Percentiles rank a stretch among this genome's conserved stretches.
Evolutionary conservation across 495 filamentous ascomycete genomes (phyloP).

Genomic region (Trypethelium eluteriae): DNA sequence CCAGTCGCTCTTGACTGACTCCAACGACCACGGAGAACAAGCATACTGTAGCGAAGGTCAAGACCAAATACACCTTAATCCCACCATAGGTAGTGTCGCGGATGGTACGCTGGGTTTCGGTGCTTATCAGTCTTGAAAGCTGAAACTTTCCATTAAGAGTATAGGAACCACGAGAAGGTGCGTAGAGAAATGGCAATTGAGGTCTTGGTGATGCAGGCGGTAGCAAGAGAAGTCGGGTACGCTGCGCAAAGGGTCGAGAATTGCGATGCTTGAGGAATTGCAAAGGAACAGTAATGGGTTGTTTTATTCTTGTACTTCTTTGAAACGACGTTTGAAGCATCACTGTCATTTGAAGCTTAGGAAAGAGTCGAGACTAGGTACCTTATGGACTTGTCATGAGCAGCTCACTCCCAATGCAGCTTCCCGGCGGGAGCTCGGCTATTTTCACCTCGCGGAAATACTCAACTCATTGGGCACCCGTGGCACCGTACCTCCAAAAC

Average conservation of each 20-base stretch:
- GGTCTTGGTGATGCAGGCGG: slow-evolving; percentile 51
- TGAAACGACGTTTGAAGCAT: background rate
- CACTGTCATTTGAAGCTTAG: background rate
- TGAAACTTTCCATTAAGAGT: slow-evolving; percentile 44
- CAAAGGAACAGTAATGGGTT: background rate
- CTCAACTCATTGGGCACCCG: background rate
- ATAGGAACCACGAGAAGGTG: slow-evolving; percentile 37
- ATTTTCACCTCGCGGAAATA: background rate
- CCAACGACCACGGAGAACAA: slow-evolving; percentile 47
- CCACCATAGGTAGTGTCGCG: slow-evolving; percentile 55
- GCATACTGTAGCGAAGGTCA: background rate
- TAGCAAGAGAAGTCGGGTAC: slow-evolving; percentile 43
- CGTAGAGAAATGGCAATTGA: slow-evolving; percentile 69
- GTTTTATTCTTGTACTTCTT: no score
- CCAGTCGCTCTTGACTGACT: slow-evolving; percentile 59
- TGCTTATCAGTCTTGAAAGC: slow-evolving; percentile 65
- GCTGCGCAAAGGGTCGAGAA: slow-evolving; percentile 41
- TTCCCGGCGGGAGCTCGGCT: background rate
- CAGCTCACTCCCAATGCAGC: background rate
- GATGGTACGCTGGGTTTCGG: slow-evolving; percentile 60
- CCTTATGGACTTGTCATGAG: no score
- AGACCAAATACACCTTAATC: slow-evolving; percentile 36
- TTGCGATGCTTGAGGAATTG: background rate
- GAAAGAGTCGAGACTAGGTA: background rate
- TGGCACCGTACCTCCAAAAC: no score